Evolutionary conservation across 2,329 filamentous ascomycete species (phyloP), one percentile per base, ranked within the genome.

Genomic region (Calonectria henricotiae): DNA sequence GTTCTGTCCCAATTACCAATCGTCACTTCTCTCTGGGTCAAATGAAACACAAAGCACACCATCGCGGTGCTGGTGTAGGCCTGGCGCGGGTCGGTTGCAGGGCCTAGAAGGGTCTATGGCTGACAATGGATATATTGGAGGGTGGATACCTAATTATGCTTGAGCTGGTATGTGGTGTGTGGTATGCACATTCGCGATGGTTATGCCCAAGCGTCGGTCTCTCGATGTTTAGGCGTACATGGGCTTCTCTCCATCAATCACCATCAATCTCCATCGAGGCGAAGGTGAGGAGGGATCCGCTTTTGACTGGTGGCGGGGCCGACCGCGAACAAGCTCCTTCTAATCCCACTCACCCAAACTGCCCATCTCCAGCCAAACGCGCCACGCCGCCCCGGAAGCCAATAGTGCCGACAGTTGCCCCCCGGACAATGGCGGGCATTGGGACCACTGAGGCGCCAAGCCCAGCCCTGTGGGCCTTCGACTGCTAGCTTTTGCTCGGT

Each of bases 31-130:
- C 12, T 8, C 32, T 49, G 46, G 46, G 46, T 5, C 11, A 55
- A 27, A 55, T 37, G 49, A 20, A 55, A 55, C 51, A 55, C 35
- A 7, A 13, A 17, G 32, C 32, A 25, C 51, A 39, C 39, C 37
- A 37, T 61, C 37, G 37, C 35, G 46, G 46, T 43, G 62, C 23
- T 43, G 30, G 62, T 43, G 62, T 32, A 64, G 61, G n/a, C 4
- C 55, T 62, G 60, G 51, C 49, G 66, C 32, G 60, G 49, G 47
- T 43, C n/a, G 46, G 64, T 25, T 55, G 51, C 54, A 61, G 43
- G 64, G 64, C 54, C 66, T 60, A 58, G 66, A 68, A 47, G 30
- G 66, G 66, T 11, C 66, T 15, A 68, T 32, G 41, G 35, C 32
- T 20, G 35, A 35, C 51, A 32, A 55, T 25, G 51, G 51, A 55